Percentiles rank a stretch among this genome's conserved stretches.
These are phyloP conservation scores for Stramenopiles sp. DNA, from an alignment of 352 stramenopile genomes.

Conservation along the genomic window DNA sequence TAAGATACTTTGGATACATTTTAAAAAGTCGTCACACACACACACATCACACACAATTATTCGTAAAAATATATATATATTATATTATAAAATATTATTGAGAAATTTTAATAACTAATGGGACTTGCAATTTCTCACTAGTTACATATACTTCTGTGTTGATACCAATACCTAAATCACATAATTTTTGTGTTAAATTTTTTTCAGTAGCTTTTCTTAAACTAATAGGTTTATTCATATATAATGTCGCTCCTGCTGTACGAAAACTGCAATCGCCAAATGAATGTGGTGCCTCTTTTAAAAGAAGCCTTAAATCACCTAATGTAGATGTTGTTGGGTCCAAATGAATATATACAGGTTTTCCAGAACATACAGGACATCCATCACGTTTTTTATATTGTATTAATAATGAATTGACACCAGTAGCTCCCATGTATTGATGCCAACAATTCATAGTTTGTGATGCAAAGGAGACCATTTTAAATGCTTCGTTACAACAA, in stretches of 20 bases:
- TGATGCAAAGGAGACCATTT: slow-evolving; percentile 81
- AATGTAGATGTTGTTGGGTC: background rate
- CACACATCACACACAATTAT: background rate
- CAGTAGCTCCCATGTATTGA: background rate
- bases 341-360: background rate
- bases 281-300: background rate
- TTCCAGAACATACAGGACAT: background rate
- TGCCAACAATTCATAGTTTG: slow-evolving; percentile 64
- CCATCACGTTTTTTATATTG: background rate
- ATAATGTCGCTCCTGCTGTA: background rate
- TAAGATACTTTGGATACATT: too few relatives aligned
- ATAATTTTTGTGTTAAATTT: background rate
- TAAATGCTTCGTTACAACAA: slow-evolving; percentile 88
- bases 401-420: background rate
- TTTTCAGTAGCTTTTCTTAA: background rate
- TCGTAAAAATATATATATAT: background rate
- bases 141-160: background rate
- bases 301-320: background rate
- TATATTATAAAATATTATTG: background rate
- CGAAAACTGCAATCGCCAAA: background rate
- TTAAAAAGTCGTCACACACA: too few relatives aligned
- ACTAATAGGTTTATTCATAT: background rate
- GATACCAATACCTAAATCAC: background rate
- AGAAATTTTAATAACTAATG: background rate
- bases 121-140: background rate